Conservation (phyloP, 2,329 filamentous ascomycete genomes). For the Sporothrix humicola region DNA sequence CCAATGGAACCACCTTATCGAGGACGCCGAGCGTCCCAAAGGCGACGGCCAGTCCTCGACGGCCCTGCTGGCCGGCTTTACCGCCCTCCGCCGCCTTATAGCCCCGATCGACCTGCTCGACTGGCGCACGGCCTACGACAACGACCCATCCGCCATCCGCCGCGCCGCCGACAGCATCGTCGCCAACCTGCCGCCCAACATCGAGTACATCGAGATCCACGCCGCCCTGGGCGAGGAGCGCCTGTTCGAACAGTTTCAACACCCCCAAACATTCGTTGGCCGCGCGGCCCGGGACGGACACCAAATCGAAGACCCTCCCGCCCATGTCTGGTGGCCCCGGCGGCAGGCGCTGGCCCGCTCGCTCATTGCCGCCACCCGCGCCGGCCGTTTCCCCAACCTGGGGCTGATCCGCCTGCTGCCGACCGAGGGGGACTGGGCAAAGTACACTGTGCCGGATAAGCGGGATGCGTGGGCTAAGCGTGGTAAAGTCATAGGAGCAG, state of each 20-base stretch:
- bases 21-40: background rate
- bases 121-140: slow-evolving; percentile 3
- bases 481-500: too few species aligned
- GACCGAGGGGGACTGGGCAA: too few species aligned
- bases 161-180: background rate
- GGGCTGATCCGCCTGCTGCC: too few species aligned
- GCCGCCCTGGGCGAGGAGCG: background rate
- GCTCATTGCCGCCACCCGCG: background rate
- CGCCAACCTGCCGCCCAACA: background rate
- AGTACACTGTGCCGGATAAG: too few species aligned
- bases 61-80: background rate
- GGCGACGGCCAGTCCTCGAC: background rate
- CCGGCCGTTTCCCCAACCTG: background rate
- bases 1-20: background rate
- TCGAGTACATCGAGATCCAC: background rate
- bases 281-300: too few species aligned
- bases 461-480: too few species aligned
- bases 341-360: background rate
- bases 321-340: background rate
- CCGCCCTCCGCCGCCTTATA: background rate
- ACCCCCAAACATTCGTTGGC: background rate
- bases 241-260: background rate
- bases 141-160: background rate
- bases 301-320: too few species aligned
- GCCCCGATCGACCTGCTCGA: background rate